Evolutionary conservation across 73 alveolate genomes (phyloP), one percentile per base, ranked within the genome.

Genomic region (Blepharisma stoltei): DNA sequence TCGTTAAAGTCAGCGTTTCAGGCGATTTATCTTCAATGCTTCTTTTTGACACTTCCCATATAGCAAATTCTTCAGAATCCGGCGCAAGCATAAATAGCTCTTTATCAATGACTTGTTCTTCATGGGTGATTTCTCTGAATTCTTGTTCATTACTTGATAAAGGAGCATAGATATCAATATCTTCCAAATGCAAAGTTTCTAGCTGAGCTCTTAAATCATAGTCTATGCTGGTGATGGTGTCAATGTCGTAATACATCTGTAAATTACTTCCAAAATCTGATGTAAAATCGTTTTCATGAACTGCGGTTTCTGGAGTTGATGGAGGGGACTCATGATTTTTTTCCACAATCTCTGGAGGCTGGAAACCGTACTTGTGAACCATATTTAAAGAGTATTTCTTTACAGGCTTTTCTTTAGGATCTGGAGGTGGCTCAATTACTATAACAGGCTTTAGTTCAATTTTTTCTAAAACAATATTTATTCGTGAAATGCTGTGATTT

Each of bases 231-330:
- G 41, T 32, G 41, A 32, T 32, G 37, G 38, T 60, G 14, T 60
- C 73, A 14, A 38, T 38, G 5, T 60, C 73, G 5, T 60, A 60
- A 60, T 14, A 60, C 73, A 60, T 8, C 23, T 60, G 37, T 1
- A 60, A 60, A 25, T 60, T 60, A 9, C 49, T 60, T 9, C 14
- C 14, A 9, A 9, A 11, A 14, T 60, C 73, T 18, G 23, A 60
- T 20, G 48, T 14, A n/a, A 60, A n/a, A 60, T 60, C 73, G 23
- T 60, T 25, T 18, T 25, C 73, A 2, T 60, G 38, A 20, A 60
- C 46, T 2, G 46, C 73, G 38, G 73, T 60, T 25, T 60, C 73
- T 60, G 73, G 73, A 20, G 73, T 60, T 8, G 73, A 60, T 14
- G 73, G 73, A 8, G 14, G 46, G n/a, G n/a, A 18, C 27, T 50